A percentile compares a stretch with the other conserved stretches of the same genome.
These are phyloP conservation scores for Lyophyllum decastes DNA, from an alignment of 768 basidiomycete species.

Conservation along the genomic window DNA sequence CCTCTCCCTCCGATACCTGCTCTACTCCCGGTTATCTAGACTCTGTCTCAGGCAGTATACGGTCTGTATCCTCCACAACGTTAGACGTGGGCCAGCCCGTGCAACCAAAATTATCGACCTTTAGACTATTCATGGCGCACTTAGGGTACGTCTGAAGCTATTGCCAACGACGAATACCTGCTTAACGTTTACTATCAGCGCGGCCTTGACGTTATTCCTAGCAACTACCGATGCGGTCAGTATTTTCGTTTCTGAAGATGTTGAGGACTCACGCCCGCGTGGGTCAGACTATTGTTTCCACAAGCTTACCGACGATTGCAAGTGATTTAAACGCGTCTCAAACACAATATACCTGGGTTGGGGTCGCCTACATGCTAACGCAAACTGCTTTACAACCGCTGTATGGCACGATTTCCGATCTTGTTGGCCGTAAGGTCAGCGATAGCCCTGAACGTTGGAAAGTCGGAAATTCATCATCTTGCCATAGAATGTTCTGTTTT, in stretches of 20 bases:
- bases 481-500: slow-evolving; percentile 63
- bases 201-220: slow-evolving; percentile 78
- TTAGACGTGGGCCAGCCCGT: slow-evolving; percentile 23
- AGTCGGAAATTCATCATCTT: slow-evolving; percentile 1
- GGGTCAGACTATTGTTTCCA: slow-evolving; percentile 71
- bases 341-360: slow-evolving; percentile 84
- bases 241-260: not conserved
- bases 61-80: slow-evolving; percentile 31
- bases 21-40: slow-evolving; percentile 3
- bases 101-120: slow-evolving; percentile 45
- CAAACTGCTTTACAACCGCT: slow-evolving; percentile 86
- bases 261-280: not conserved
- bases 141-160: slow-evolving; percentile 54
- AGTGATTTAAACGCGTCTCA: slow-evolving; percentile 67
- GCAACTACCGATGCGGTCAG: slow-evolving; percentile 85
- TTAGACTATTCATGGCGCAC: slow-evolving; percentile 62
- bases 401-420: slow-evolving; percentile 79
- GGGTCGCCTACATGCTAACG: slow-evolving; percentile 81
- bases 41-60: slow-evolving; percentile 28
- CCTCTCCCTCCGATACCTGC: slow-evolving; percentile 1
- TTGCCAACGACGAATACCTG: slow-evolving; percentile 1
- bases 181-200: slow-evolving; percentile 40
- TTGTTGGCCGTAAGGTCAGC: slow-evolving; percentile 74
- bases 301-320: slow-evolving; percentile 79
- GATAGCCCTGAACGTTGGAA: not conserved